Conservation (phyloP, 1,284 basidiomycete species). For the Violaceomyces palustris region DNA sequence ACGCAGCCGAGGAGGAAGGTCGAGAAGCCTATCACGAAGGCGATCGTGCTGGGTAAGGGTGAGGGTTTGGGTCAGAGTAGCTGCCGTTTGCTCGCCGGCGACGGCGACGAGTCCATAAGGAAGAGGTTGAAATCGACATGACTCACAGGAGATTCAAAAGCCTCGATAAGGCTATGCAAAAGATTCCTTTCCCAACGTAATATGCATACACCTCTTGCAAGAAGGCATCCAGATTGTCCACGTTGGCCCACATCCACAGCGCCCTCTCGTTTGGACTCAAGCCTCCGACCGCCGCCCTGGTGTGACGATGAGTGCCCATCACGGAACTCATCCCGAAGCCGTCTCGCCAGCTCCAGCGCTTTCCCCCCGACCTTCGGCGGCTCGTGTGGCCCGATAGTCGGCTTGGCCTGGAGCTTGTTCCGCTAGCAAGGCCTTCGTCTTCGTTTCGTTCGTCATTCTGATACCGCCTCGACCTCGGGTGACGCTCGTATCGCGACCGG, state of each 20-base stretch:
- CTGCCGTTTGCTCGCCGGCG: not conserved
- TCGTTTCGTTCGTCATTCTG: no score
- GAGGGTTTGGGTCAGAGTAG: no score
- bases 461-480: no score
- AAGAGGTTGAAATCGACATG: not conserved
- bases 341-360: no score
- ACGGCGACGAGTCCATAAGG: not conserved
- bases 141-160: conserved; percentile 86
- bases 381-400: no score
- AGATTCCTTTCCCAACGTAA: conserved; percentile 92
- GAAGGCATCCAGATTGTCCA: conserved; percentile 90
- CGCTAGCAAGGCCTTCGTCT: no score
- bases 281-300: conserved; percentile 15
- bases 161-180: conserved; percentile 81
- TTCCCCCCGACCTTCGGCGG: no score
- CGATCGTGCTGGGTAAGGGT: conserved; percentile 89
- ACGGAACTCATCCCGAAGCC: no score
- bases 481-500: no score
- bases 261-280: conserved; percentile 56
- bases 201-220: conserved; percentile 91
- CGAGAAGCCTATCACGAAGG: conserved; percentile 94
- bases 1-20: conserved; percentile 92
- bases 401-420: no score
- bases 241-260: conserved; percentile 97
- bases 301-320: no score